These are phyloP conservation scores for Apiosordaria backusii DNA, from an alignment of 495 filamentous ascomycete species.

Conservation along the genomic window DNA sequence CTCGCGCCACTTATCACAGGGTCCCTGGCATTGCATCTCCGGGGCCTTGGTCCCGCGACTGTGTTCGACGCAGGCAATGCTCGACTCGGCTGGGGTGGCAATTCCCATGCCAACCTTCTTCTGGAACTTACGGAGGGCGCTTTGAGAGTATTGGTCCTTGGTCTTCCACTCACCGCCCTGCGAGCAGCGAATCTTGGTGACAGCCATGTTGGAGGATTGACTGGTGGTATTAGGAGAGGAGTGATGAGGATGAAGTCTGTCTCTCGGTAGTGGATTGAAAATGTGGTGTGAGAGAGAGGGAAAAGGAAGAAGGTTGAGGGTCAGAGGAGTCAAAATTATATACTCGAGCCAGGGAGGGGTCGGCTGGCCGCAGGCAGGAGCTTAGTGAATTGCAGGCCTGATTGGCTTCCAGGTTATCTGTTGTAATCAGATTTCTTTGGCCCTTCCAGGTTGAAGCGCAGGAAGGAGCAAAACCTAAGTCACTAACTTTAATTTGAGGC, in stretches of 20 bases:
- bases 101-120: conserved; percentile 10
- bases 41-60: neutral
- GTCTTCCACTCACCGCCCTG: conserved; percentile 44
- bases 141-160: conserved; percentile 43
- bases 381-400: neutral
- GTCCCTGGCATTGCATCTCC: conserved; percentile 39
- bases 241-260: neutral
- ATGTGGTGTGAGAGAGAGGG: neutral
- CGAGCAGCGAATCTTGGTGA: conserved; percentile 46
- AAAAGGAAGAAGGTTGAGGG: neutral
- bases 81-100: conserved; percentile 26
- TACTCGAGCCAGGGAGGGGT: neutral
- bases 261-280: neutral
- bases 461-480: neutral
- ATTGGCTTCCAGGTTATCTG: neutral
- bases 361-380: neutral
- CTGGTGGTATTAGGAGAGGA: neutral
- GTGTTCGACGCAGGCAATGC: conserved; percentile 30
- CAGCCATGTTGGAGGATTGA: neutral
- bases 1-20: conserved; percentile 47
- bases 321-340: neutral
- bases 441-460: neutral
- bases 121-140: conserved; percentile 40
- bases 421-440: neutral
- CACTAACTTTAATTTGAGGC: neutral